phyloP scores from a whole-genome alignment of 768 basidiomycete species.

The Tulasnella calospora region DNA sequence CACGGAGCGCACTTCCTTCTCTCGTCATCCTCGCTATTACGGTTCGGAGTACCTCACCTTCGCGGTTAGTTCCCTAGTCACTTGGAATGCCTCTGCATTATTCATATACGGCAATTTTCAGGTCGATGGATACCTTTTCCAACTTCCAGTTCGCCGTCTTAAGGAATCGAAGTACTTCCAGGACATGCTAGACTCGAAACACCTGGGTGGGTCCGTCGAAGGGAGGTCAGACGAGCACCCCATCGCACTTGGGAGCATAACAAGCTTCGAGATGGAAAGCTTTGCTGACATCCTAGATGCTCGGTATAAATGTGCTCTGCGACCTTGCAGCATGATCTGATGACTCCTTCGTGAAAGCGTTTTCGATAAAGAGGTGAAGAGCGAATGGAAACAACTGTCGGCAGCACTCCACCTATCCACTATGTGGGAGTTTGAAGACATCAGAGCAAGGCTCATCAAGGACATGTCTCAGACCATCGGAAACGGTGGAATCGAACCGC shows the following conservation, averaged over 20 bases:
- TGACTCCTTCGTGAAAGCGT: neutral
- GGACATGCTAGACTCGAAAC: neutral
- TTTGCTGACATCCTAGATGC: neutral
- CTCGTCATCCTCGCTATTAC: neutral
- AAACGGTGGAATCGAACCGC: neutral
- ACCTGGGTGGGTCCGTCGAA: slow-evolving; percentile 6
- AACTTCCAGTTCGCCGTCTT: neutral
- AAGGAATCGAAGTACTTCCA: neutral
- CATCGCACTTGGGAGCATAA: slow-evolving; percentile 12
- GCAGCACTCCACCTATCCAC: slow-evolving; percentile 19
- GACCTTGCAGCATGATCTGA: neutral
- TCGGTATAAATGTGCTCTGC: neutral
- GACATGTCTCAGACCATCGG: neutral
- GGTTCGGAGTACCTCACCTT: neutral
- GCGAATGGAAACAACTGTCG: neutral
- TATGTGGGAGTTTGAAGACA: slow-evolving; percentile 20
- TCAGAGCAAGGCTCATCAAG: neutral
- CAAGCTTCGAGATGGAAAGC: slow-evolving; percentile 16
- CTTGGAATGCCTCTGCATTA: neutral
- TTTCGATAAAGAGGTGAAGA: neutral
- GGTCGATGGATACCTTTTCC: neutral
- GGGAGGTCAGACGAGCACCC: slow-evolving; percentile 9
- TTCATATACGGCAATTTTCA: neutral
- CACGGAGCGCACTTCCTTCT: neutral
- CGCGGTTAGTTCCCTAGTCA: neutral